Percentiles rank a stretch among this genome's conserved stretches.
phyloP scores from a whole-genome alignment of 2,329 filamentous ascomycete genomes.

The Curvularia lunata region DNA sequence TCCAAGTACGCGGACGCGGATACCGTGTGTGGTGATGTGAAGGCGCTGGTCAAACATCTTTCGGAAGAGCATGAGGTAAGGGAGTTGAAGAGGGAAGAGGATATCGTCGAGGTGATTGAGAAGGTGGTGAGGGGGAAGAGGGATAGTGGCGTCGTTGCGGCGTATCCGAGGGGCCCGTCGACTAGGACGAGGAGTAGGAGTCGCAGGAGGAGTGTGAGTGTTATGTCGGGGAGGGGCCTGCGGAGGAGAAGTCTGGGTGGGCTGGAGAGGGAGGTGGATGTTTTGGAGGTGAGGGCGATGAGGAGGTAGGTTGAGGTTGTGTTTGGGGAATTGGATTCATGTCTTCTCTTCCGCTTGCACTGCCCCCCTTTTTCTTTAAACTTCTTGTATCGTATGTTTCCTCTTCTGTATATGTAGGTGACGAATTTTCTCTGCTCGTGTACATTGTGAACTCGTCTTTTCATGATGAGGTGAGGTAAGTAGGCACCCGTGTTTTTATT shows the following conservation, averaged over 20 bases:
- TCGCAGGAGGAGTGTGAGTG: conserved; percentile 37
- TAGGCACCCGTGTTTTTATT: too few relatives aligned
- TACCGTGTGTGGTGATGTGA: conserved; percentile 48
- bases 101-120: conserved; percentile 42
- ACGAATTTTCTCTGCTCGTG: too few relatives aligned
- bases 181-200: conserved; percentile 19
- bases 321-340: too few relatives aligned
- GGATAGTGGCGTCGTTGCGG: conserved; percentile 39
- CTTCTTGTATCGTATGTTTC: too few relatives aligned
- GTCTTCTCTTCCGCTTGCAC: too few relatives aligned
- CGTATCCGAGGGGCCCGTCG: conserved; percentile 11
- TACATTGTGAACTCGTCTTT: too few relatives aligned
- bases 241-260: conserved; percentile 22
- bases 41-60: conserved; percentile 44
- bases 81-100: conserved; percentile 42
- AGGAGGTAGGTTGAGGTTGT: not conserved
- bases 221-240: conserved; percentile 23
- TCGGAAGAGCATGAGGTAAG: conserved; percentile 41
- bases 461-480: too few relatives aligned
- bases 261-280: conserved; percentile 38
- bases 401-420: too few relatives aligned
- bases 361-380: too few relatives aligned
- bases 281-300: conserved; percentile 25
- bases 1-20: conserved; percentile 31
- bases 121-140: conserved; percentile 24